phyloP scores from a whole-genome alignment of 768 basidiomycete genomes.

The Mycena albidolilacea region DNA sequence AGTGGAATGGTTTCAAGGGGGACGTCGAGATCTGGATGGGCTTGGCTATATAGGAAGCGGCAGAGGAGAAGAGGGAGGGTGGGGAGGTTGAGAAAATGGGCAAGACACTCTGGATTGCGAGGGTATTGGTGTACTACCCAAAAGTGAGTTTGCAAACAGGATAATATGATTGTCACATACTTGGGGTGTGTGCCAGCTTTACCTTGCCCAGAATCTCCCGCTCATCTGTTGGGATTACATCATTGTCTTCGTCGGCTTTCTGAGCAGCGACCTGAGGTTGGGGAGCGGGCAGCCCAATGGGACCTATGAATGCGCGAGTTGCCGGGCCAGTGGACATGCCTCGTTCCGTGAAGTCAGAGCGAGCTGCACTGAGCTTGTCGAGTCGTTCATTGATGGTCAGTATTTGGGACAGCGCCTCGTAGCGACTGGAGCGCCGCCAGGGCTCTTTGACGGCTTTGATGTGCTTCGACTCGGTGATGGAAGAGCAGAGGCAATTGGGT shows the following conservation, averaged over 20 bases:
- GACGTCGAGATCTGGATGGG: neutral
- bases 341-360: neutral
- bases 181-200: neutral
- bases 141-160: neutral
- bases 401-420: neutral
- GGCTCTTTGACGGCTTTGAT: conserved; percentile 6
- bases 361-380: neutral
- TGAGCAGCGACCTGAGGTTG: neutral
- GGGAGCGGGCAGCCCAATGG: neutral
- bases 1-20: neutral
- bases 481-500: neutral
- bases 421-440: neutral
- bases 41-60: no score
- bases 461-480: neutral
- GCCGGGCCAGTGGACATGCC: neutral
- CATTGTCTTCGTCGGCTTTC: neutral
- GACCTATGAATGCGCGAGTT: neutral
- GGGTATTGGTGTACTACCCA: no score
- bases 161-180: neutral
- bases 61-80: no score
- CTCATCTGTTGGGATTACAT: neutral
- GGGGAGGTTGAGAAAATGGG: no score
- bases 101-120: no score
- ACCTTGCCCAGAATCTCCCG: conserved; percentile 1
- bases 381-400: neutral